Percentiles rank a stretch among this genome's conserved stretches.
phyloP scores from a whole-genome alignment of 2,329 filamentous ascomycete genomes.

The Tympanopsis confertula region DNA sequence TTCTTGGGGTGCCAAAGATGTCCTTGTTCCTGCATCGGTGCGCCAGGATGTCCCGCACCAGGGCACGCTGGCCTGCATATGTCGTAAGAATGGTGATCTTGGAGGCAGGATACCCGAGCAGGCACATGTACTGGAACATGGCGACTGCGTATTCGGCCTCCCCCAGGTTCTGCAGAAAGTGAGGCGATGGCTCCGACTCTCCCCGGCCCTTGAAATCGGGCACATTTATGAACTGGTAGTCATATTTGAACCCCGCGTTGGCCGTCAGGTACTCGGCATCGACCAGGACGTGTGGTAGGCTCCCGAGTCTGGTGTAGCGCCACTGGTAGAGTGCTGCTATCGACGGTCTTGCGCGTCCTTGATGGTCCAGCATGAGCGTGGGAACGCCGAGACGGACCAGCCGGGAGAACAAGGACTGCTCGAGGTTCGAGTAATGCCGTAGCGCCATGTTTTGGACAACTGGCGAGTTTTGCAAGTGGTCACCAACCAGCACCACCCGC shows the following conservation, averaged over 20 bases:
- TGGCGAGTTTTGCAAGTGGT: constrained; percentile 93
- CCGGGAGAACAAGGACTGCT: constrained; percentile 87
- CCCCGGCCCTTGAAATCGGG: constrained; percentile 83
- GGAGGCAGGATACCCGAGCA: constrained; percentile 76
- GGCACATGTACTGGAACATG: constrained; percentile 91
- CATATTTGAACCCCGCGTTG: constrained; percentile 84
- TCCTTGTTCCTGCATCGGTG: constrained; percentile 74
- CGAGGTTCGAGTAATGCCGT: constrained; percentile 90
- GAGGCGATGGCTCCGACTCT: constrained; percentile 78
- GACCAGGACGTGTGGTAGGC: constrained; percentile 63
- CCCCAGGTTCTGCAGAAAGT: constrained; percentile 92
- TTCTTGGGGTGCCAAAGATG: constrained; percentile 82
- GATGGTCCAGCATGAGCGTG: constrained; percentile 77
- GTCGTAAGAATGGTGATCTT: constrained; percentile 84
- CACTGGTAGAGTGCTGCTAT: constrained; percentile 87
- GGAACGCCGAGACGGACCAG: constrained; percentile 88
- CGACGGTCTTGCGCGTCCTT: constrained; percentile 77
- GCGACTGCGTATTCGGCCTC: constrained; percentile 96
- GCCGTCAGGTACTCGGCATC: constrained; percentile 63
- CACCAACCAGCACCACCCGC: constrained; percentile 82
- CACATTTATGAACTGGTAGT: constrained; percentile 95
- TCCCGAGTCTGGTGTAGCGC: constrained; percentile 74
- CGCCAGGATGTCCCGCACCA: constrained; percentile 75
- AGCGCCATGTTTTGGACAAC: constrained; percentile 91
- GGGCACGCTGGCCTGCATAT: constrained; percentile 80